Evolutionary conservation across 139 green algal genomes (phyloP).

Genomic region (Chlorella sp.): DNA sequence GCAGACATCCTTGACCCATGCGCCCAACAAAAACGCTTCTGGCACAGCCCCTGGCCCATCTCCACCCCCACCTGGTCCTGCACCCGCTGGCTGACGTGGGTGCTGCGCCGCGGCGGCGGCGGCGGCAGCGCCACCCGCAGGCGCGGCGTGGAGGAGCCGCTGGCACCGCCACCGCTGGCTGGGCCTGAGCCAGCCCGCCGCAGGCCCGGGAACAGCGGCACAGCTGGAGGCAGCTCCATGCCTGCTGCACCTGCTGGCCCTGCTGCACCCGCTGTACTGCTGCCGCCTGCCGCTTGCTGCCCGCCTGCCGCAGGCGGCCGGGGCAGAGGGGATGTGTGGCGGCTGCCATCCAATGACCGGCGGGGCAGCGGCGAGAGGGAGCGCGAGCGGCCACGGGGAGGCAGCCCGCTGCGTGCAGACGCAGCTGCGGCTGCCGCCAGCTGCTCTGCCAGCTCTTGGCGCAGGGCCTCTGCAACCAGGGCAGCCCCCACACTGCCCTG

Average conservation of each 20-base stretch:
- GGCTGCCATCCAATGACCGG: not conserved
- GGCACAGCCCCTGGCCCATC: too few relatives aligned
- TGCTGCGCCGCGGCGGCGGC: slow-evolving; percentile 19
- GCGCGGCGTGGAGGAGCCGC: not conserved
- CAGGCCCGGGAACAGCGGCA: not conserved
- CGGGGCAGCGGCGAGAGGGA: slow-evolving; percentile 20
- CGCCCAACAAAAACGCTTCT: too few relatives aligned
- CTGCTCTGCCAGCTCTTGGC: slow-evolving; percentile 13
- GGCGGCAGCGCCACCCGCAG: not conserved
- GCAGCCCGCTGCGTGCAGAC: not conserved
- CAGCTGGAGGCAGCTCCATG: not conserved
- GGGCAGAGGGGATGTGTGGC: not conserved
- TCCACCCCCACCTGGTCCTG: slow-evolving; percentile 34
- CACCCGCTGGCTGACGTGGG: slow-evolving; percentile 27
- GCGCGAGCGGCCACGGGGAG: not conserved
- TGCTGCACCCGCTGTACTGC: not conserved
- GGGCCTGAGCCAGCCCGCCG: not conserved
- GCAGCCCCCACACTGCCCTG: slow-evolving; percentile 12
- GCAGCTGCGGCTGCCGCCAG: slow-evolving; percentile 1
- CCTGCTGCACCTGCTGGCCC: not conserved
- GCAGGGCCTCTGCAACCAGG: slow-evolving; percentile 4
- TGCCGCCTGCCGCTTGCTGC: not conserved
- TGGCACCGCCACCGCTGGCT: not conserved
- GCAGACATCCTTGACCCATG: too few relatives aligned
- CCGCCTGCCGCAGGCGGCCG: not conserved